A percentile compares a stretch with the other conserved stretches of the same genome.
Conservation (phyloP, 257 asterid genomes). For the Marsdenia floribunda region DNA sequence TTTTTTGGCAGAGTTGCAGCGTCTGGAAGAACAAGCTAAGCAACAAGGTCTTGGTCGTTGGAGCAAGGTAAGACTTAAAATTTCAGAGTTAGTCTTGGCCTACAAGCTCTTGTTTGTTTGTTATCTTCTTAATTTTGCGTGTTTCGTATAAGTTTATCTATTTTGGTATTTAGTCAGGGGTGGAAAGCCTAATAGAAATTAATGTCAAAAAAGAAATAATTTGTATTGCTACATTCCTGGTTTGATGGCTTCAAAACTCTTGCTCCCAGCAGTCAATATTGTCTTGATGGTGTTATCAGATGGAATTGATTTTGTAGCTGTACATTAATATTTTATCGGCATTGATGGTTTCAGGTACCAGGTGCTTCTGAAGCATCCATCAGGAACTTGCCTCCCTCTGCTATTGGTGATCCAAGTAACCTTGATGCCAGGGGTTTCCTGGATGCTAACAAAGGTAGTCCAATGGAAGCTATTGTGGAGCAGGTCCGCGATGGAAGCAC, state of each 20-base stretch:
- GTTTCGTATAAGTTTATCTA: not conserved
- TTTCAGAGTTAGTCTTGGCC: not conserved
- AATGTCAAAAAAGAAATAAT: too few relatives aligned
- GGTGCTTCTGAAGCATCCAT: constrained; percentile 79
- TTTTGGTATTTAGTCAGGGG: not conserved
- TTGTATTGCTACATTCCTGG: not conserved
- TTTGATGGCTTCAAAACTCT: not conserved
- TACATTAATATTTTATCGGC: constrained; percentile 1
- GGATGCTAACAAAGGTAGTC: constrained; percentile 70
- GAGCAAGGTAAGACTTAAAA: constrained; percentile 57
- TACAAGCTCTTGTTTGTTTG: not conserved
- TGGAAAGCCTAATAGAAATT: not conserved
- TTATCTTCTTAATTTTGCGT: not conserved
- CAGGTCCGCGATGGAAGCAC: constrained; percentile 98
- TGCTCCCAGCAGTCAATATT: not conserved
- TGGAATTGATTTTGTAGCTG: not conserved
- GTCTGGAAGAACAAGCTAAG: constrained; percentile 81
- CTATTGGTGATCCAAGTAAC: constrained; percentile 63
- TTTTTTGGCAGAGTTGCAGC: constrained; percentile 57
- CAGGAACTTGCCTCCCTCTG: constrained; percentile 85
- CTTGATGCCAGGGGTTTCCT: constrained; percentile 77
- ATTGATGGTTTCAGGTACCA: constrained; percentile 48
- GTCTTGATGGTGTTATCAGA: not conserved
- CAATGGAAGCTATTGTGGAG: constrained; percentile 94
- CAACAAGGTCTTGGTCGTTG: constrained; percentile 91